These are phyloP conservation scores for Cymbidium sinense DNA, from an alignment of 106 monocot genomes.

Conservation along the genomic window DNA sequence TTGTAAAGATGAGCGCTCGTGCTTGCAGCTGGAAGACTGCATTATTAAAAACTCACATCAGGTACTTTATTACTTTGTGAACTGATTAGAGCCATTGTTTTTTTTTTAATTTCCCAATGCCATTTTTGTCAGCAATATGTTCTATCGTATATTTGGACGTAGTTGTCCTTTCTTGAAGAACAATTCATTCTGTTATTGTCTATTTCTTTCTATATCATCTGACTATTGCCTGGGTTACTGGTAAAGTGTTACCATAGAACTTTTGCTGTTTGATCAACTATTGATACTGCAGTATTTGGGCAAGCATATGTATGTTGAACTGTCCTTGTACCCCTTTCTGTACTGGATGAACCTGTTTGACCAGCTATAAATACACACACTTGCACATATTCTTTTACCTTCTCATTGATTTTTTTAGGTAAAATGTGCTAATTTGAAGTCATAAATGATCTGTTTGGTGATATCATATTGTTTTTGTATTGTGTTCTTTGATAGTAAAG, in stretches of 20 bases:
- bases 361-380: background rate
- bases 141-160: background rate
- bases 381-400: background rate
- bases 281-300: background rate
- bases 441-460: background rate
- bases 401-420: background rate
- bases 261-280: background rate
- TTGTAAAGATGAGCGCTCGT: conserved; percentile 95
- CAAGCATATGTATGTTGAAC: background rate
- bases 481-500: background rate
- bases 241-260: background rate
- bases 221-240: background rate
- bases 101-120: background rate
- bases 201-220: background rate
- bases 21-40: conserved; percentile 90
- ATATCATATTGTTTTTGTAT: background rate
- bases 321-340: background rate
- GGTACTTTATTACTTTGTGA: conserved; percentile 27
- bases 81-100: background rate
- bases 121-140: background rate
- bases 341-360: background rate
- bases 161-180: background rate
- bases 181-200: background rate
- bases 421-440: background rate
- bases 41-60: conserved; percentile 60